Base-by-base conservation (phyloP, 495 filamentous ascomycete genomes). In the Neurospora sp. region DNA sequence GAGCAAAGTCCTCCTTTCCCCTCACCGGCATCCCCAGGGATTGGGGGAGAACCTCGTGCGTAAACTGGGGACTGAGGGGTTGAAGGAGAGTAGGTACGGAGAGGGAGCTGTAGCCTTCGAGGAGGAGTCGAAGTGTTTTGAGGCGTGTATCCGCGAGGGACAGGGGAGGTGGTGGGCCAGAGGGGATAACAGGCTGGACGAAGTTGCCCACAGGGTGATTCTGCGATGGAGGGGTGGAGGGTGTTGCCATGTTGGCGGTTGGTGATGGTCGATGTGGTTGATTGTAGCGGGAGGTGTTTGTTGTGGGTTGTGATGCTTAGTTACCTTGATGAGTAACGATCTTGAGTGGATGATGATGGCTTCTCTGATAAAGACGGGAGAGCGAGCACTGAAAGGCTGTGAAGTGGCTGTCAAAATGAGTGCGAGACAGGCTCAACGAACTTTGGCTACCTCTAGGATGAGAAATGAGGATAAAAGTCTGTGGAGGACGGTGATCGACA, bases 51-150 rank as follows among this genome's bases (percentile, higher is more conserved):
- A 82, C 78, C 12, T 79, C 74, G 74, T 84, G 82, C 10, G 70
- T 73, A 39, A 84, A 85, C 18, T 77, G 71, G 3, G 70, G 70
- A 7, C 78, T 74, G n/a, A 82, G 78, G 0, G 74, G 75, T 41
- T 74, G 68, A 9, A 82, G 77, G 39, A 85, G 75, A n/a, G 75
- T 73, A 1, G 77, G 42, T 27, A 80, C 74, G 0, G 76, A 78
- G 9, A 84, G 80, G 69, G 75, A 78, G 59, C 75, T 73, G 74
- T 85, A 84, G 59, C 80, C 79, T 8, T 77, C 70, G 31, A 85
- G 73, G 47, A 82, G 78, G 40, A 77, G 41, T 4, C 77, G 61
- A 39, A 82, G 72, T 16, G 80, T 83, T 20, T 71, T 69, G 73
- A 71, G 69, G 61, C 71, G 77, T 69, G 53, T 61, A 69, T 35